These are phyloP conservation scores for Penicillium aurantiogriseum DNA, from an alignment of 2,329 filamentous ascomycete genomes.

Conservation along the genomic window DNA sequence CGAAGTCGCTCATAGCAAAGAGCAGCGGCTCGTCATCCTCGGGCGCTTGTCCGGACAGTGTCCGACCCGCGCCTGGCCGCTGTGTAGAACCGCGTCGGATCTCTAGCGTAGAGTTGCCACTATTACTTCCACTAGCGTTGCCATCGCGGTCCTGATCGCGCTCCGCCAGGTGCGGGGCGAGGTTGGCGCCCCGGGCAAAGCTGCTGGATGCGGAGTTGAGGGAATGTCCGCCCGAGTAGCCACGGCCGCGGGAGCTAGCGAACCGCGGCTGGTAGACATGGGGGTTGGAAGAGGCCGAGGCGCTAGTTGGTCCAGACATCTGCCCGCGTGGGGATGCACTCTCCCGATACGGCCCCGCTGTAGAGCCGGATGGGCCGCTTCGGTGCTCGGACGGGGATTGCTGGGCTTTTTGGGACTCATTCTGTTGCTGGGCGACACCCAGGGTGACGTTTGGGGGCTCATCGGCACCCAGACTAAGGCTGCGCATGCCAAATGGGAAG, in stretches of 20 bases:
- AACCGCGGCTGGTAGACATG: slow-evolving; percentile 41
- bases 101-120: slow-evolving; percentile 37
- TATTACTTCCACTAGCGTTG: slow-evolving; percentile 42
- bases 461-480: slow-evolving; percentile 47
- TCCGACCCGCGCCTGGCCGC: slow-evolving; percentile 36
- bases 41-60: slow-evolving; percentile 28
- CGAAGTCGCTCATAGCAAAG: slow-evolving; percentile 50
- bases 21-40: slow-evolving; percentile 48
- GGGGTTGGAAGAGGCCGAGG: slow-evolving; percentile 34
- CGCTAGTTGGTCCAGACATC: slow-evolving; percentile 26
- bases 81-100: slow-evolving; percentile 37
- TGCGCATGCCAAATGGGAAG: slow-evolving; percentile 47
- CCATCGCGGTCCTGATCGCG: slow-evolving; percentile 40
- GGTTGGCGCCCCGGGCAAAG: slow-evolving; percentile 35
- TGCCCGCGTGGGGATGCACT: slow-evolving; percentile 21
- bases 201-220: slow-evolving; percentile 43
- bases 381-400: slow-evolving; percentile 23
- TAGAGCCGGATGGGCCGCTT: slow-evolving; percentile 16
- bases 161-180: slow-evolving; percentile 34
- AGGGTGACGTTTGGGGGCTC: slow-evolving; percentile 36
- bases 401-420: slow-evolving; percentile 27
- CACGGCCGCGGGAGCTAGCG: slow-evolving; percentile 38
- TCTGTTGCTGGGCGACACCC: slow-evolving; percentile 34
- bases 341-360: slow-evolving; percentile 21
- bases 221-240: slow-evolving; percentile 39